Conservation (phyloP, 148 eudicot species). For the Beta vulgaris region DNA sequence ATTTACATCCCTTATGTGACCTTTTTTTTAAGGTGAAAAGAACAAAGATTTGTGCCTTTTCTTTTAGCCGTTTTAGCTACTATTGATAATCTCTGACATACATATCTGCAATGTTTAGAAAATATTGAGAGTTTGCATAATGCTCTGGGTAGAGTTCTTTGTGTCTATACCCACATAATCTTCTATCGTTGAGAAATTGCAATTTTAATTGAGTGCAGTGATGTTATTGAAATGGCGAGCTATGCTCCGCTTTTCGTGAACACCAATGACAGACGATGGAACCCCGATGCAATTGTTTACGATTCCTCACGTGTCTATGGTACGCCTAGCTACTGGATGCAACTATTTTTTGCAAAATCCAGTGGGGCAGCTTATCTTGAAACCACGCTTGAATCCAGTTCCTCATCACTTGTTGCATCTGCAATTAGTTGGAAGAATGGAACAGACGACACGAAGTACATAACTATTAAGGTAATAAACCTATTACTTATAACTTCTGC, state of each 20-base stretch:
- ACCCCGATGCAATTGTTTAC: conserved; percentile 87
- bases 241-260: conserved; percentile 90
- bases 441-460: conserved; percentile 37
- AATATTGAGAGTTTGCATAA: no score
- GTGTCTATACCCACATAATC: not conserved
- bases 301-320: conserved; percentile 70
- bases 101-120: not conserved
- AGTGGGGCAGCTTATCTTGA: conserved; percentile 73
- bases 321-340: conserved; percentile 98
- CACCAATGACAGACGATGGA: conserved; percentile 68
- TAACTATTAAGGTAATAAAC: conserved; percentile 67
- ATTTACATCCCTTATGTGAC: no score
- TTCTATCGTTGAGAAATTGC: conserved; percentile 8
- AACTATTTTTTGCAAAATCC: conserved; percentile 63
- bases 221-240: conserved; percentile 84
- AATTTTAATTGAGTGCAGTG: conserved; percentile 52
- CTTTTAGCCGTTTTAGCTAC: not conserved
- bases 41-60: no score
- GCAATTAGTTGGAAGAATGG: conserved; percentile 64
- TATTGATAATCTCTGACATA: not conserved
- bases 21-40: no score
- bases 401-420: conserved; percentile 64
- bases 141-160: not conserved
- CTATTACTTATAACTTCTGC: not conserved
- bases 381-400: conserved; percentile 42